Evolutionary conservation across 257 asterid genomes (phyloP).

Genomic region (Buddleja alternifolia): DNA sequence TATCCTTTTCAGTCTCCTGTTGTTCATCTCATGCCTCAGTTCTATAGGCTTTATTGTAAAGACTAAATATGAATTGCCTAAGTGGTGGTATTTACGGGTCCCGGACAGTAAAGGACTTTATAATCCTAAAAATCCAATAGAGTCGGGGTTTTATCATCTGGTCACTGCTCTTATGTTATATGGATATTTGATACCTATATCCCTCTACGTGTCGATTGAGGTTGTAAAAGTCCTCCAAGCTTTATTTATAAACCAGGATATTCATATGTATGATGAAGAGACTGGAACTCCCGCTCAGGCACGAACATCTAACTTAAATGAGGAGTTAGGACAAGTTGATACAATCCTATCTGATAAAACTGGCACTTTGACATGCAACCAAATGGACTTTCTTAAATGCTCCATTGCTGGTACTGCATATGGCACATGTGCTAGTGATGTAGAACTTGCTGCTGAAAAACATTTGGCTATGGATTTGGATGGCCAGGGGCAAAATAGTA

Average conservation of each 20-base stretch:
- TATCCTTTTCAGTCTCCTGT: constrained; percentile 73
- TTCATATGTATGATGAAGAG: constrained; percentile 89
- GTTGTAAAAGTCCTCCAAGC: constrained; percentile 96
- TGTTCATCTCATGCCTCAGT: constrained; percentile 78
- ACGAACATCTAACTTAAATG: constrained; percentile 89
- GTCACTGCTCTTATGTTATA: constrained; percentile 91
- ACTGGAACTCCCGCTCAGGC: constrained; percentile 96
- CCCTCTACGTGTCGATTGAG: constrained; percentile 93
- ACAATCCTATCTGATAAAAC: constrained; percentile 95
- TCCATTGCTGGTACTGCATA: constrained; percentile 86
- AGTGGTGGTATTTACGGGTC: constrained; percentile 88
- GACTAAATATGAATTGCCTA: constrained; percentile 71
- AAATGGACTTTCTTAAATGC: constrained; percentile 96
- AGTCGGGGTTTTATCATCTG: constrained; percentile 77
- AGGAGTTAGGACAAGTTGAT: constrained; percentile 92
- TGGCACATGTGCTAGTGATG: constrained; percentile 83
- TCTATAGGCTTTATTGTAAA: constrained; percentile 72
- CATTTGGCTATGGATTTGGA: constrained; percentile 85
- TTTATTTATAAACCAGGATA: constrained; percentile 78
- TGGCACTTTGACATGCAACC: constrained; percentile 95
- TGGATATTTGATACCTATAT: constrained; percentile 93
- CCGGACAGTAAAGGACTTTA: constrained; percentile 54
- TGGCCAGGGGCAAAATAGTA: constrained; percentile 45
- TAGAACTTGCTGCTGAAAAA: constrained; percentile 91
- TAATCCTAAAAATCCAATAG: constrained; percentile 60